A percentile compares a stretch with the other conserved stretches of the same genome.
phyloP scores from a whole-genome alignment of 1,284 basidiomycete genomes.

The Naganishia albida region DNA sequence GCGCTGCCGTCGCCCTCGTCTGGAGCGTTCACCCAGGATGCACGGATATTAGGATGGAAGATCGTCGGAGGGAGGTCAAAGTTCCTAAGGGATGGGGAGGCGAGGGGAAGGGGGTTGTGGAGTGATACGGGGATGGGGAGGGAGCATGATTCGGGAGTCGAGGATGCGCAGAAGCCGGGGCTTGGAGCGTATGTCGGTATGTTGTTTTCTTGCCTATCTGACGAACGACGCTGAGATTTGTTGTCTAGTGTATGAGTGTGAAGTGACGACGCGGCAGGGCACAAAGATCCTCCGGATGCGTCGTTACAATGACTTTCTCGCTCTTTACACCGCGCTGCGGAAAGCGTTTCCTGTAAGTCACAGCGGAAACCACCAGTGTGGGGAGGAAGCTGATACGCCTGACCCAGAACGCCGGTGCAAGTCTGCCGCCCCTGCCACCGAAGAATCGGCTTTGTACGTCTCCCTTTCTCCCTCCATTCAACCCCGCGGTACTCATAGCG shows the following conservation, averaged over 20 bases:
- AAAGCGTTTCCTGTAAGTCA: slow-evolving; percentile 28
- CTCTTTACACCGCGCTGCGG: slow-evolving; percentile 25
- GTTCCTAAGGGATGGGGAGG: not conserved
- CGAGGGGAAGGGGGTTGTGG: not conserved
- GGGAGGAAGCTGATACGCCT: not conserved
- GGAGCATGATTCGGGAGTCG: not conserved
- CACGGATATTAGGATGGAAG: slow-evolving; percentile 30
- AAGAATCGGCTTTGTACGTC: slow-evolving; percentile 33
- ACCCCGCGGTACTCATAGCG: not conserved
- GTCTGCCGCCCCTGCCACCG: slow-evolving; percentile 32
- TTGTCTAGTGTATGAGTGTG: slow-evolving; percentile 34
- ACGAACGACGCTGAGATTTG: not conserved
- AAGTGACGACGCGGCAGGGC: slow-evolving; percentile 28
- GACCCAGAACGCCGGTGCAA: slow-evolving; percentile 21
- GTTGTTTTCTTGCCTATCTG: not conserved
- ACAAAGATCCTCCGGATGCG: slow-evolving; percentile 27
- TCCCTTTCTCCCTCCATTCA: not conserved
- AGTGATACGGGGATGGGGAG: not conserved
- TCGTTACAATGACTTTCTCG: slow-evolving; percentile 34
- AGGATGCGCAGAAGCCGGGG: slow-evolving; percentile 17
- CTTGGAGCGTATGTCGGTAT: slow-evolving; percentile 34
- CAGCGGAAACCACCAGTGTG: too few species aligned
- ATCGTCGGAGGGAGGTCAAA: slow-evolving; percentile 30
- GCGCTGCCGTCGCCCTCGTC: not conserved
- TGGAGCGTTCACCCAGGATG: slow-evolving; percentile 30